Evolutionary conservation across 1,284 basidiomycete genomes (phyloP).

Genomic region (Leccinum subfulvum): DNA sequence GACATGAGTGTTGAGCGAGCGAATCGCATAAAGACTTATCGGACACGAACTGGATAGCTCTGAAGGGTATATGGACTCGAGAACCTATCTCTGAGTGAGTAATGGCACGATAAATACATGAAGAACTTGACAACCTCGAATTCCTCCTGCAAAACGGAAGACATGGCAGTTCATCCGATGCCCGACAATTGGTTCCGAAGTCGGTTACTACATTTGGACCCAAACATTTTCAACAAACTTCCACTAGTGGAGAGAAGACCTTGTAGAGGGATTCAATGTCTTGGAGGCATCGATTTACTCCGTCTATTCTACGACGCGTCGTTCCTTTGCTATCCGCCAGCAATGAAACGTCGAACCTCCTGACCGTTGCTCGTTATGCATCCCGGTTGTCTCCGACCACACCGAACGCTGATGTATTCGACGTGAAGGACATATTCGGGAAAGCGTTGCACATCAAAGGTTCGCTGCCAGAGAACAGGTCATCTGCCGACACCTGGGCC

Average conservation of each 20-base stretch:
- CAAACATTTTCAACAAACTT: slow-evolving; percentile 10
- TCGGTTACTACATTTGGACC: slow-evolving; percentile 22
- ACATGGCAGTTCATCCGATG: slow-evolving; percentile 43
- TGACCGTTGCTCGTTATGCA: slow-evolving; percentile 10
- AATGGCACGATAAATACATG: slow-evolving; percentile 3
- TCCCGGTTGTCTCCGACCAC: slow-evolving; percentile 10
- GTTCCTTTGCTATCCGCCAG: not conserved
- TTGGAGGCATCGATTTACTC: slow-evolving; percentile 22
- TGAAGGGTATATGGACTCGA: slow-evolving; percentile 94
- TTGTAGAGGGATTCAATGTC: slow-evolving; percentile 12
- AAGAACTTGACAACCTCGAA: slow-evolving; percentile 65
- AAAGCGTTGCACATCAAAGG: slow-evolving; percentile 20
- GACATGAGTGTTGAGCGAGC: slow-evolving; percentile 48
- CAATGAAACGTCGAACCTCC: not conserved
- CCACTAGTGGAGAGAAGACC: not conserved
- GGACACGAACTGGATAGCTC: slow-evolving; percentile 83
- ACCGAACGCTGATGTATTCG: slow-evolving; percentile 5
- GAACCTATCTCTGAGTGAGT: slow-evolving; percentile 56
- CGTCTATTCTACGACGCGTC: slow-evolving; percentile 16
- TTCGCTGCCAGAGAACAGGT: slow-evolving; percentile 10
- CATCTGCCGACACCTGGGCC: slow-evolving; percentile 41
- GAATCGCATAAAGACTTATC: slow-evolving; percentile 26
- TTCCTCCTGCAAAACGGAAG: slow-evolving; percentile 74
- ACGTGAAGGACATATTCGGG: slow-evolving; percentile 17
- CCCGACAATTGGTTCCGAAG: slow-evolving; percentile 27